Base-by-base conservation (phyloP, 2,329 filamentous ascomycete species). In the Botrytis elliptica region DNA sequence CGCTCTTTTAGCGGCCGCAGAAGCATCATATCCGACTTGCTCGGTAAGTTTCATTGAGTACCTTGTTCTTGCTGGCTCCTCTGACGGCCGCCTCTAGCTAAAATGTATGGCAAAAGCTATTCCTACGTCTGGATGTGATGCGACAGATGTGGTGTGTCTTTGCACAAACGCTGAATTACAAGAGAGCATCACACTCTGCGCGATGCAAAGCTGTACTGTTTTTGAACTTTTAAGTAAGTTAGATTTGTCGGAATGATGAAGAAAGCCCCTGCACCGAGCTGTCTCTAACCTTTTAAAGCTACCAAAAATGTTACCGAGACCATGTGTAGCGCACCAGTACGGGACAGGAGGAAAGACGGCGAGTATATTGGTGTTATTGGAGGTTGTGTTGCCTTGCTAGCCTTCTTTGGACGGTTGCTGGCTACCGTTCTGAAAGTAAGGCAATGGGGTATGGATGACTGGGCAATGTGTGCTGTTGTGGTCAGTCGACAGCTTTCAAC, bases 251-350 rank as follows among this genome's bases (percentile, higher is more conserved):
- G 12, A n/a, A n/a, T n/a, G n/a, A n/a, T n/a, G 49, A 29, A 57
- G 14, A 18, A 14, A 57, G 4, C 6, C 14, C 14, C n/a, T 18
- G n/a, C n/a, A 29, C n/a, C 4, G n/a, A 8, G 52, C 52, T 57
- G 14, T 33, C 16, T 29, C n/a, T 55, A 29, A 57, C 14, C 3
- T 57, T 57, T 57, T 8, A 57, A 57, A 57, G 52, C 52, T 18
- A 57, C 52, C 52, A 57, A 57, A 29, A 57, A 57, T 57, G 52
- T 57, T 57, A 57, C 52, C 52, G n/a, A 57, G n/a, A 57, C 52
- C n/a, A 57, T 57, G 52, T 57, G 52, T 29, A 18, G 52, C n/a
- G 52, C 52, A 9, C 52, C 52, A n/a, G 52, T 57, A 7, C 52
- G 52, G 29, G 52, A 57, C 29, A 57, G 52, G n/a, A 29, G n/a